Evolutionary conservation across 2,329 filamentous ascomycete genomes (phyloP), one percentile per base, ranked within the genome.

Genomic region (Gliomastix tumulicola): DNA sequence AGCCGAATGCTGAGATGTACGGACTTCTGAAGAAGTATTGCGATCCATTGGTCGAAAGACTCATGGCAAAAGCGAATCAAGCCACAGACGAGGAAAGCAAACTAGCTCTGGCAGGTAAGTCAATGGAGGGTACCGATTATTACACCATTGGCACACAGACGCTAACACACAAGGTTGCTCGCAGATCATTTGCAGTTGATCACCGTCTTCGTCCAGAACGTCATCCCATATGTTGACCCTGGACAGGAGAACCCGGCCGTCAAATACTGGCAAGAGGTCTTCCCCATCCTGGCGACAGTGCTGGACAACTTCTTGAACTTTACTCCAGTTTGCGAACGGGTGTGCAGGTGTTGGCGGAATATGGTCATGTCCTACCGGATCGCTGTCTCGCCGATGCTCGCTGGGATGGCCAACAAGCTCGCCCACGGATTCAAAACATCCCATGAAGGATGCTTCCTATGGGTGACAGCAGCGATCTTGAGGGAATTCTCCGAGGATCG

Each of bases 361-460:
- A 96, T 97, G 86, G 79, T 98, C 27, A 88, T 97, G 41, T 95
- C 89, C 0, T 97, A 97, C 60, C 79, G 92, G 46, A 92, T 84
- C 3, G 84, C 84, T 35, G 94, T 94, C 69, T 78, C 84, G 12
- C 88, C 90, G 18, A 66, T 98, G 32, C 72, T 98, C 31, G 84
- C 85, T 2, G 75, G 79, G 16, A 79, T 98, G 62, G 94, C 92
- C 15, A 85, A 90, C 49, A 94, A 90, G 60, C 75, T 98, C 39
- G 87, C 87, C 2, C 74, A 73, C 44, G 89, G 90, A 5, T 98
- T 98, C 56, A 75, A 84, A 38, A 74, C 76, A 15, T 96, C 90
- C 10, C 78, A 82, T 42, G 90, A 98, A 61, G 92, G 92, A 11
- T 96, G 90, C 57, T 98, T 98, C 71, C 71, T 98, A n/a, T 98